Evolutionary conservation across 176 grass and related monocot genomes (phyloP), one percentile per base, ranked within the genome.

Genomic region (Paspalum vaginatum): DNA sequence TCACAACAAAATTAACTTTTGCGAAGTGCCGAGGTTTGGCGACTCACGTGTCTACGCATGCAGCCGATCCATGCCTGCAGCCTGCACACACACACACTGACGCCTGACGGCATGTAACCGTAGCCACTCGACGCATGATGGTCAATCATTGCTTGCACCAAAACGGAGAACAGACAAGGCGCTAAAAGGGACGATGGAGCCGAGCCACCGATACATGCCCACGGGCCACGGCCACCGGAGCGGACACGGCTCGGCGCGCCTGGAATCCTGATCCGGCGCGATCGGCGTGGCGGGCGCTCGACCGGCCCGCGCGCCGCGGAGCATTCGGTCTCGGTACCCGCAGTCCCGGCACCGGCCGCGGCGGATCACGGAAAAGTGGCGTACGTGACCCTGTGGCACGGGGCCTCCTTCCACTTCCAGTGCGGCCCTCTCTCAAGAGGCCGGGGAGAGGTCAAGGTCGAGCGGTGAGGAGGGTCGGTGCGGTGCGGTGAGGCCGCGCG

Each of bases 291-390:
- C 70, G 27, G 70, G 15, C 45, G 1, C 1, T 16, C 62, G 25
- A 9, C 37, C 63, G 65, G 20, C 66, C 66, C 42, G 66, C 25
- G 70, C 50, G 57, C 15, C 57, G 42, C 57, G 42, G 57, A 48
- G 44, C 45, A 11, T 38, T 2, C 32, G 12, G 9, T 6, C 70
- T 20, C 9, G 69, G 26, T 48, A 7, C 20, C 18, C 4, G n/a
- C 38, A 12, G 17, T 1, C 16, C 41, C 41, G 11, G 20, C 25
- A 6, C 57, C 74, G 22, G 63, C 40, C 65, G 48, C 5, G 76
- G 62, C 62, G 0, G 47, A 18, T 79, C 63, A 79, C 63, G 63
- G 63, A 67, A 79, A 79, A 68, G 62, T 67, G 62, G 62, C 77
- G 13, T 48, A 27, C 67, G 61, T 67, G 61, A 67, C 76, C 25